Conservation (phyloP, 2,329 filamentous ascomycete species). For the Coniochaeta sp. region DNA sequence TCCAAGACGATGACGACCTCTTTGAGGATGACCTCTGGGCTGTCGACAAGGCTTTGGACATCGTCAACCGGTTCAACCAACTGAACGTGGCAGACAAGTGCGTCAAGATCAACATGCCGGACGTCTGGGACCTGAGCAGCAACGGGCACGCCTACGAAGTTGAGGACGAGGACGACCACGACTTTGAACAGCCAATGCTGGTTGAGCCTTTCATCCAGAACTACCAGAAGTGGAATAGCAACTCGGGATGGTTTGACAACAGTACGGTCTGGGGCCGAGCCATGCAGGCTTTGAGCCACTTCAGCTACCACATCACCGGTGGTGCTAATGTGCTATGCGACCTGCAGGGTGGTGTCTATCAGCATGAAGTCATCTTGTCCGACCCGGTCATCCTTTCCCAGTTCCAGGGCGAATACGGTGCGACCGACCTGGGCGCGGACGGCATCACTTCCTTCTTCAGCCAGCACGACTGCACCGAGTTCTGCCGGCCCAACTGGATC, state of each 20-base stretch:
- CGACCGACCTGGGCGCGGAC: slow-evolving; percentile 27
- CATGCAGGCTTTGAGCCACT: slow-evolving; percentile 36
- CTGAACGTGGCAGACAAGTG: slow-evolving; percentile 18
- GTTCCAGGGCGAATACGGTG: slow-evolving; percentile 22
- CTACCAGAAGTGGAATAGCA: slow-evolving; percentile 37
- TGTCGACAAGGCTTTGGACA: slow-evolving; percentile 23
- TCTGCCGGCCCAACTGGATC: slow-evolving; percentile 15
- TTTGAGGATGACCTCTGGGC: slow-evolving; percentile 29
- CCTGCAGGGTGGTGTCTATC: slow-evolving; percentile 32
- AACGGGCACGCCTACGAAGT: not conserved
- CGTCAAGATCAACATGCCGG: slow-evolving; percentile 27
- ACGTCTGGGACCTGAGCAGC: slow-evolving; percentile 11
- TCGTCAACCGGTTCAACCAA: slow-evolving; percentile 28
- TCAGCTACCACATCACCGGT: slow-evolving; percentile 29
- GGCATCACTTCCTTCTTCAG: slow-evolving; percentile 32
- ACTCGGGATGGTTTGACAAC: slow-evolving; percentile 27
- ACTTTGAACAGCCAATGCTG: slow-evolving; percentile 9
- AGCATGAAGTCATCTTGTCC: slow-evolving; percentile 24
- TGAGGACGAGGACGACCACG: not conserved
- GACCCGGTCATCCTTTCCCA: slow-evolving; percentile 33
- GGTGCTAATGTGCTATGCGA: slow-evolving; percentile 31
- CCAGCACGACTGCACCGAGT: slow-evolving; percentile 22
- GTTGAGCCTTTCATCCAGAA: slow-evolving; percentile 31
- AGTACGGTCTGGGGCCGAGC: slow-evolving; percentile 21
- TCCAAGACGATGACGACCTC: slow-evolving; percentile 22